phyloP scores from a whole-genome alignment of 2,329 filamentous ascomycete genomes.

The Hymenoscyphus fructigenus region DNA sequence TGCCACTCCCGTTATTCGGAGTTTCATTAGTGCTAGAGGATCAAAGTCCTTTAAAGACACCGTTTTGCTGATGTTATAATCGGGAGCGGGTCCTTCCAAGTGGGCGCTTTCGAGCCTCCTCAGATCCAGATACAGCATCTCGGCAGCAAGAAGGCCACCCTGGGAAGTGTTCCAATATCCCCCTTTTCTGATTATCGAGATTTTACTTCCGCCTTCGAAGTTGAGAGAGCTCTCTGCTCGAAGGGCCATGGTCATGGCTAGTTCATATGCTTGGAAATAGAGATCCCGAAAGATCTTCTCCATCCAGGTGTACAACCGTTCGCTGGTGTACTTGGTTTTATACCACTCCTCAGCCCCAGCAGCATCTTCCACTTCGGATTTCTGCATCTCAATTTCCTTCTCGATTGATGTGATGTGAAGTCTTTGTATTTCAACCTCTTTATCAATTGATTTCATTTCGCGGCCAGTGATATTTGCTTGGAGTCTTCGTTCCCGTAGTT shows the following conservation, averaged over 20 bases:
- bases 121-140: conserved; percentile 31
- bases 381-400: conserved; percentile 30
- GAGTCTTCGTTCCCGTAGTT: conserved; percentile 33
- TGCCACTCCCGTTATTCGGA: conserved; percentile 27
- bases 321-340: conserved; percentile 35
- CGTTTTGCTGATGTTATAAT: conserved; percentile 36
- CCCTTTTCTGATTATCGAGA: not conserved
- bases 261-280: conserved; percentile 25
- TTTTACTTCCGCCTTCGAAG: not conserved
- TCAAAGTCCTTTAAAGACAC: conserved; percentile 36
- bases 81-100: conserved; percentile 23
- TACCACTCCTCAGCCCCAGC: conserved; percentile 27
- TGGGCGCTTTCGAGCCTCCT: conserved; percentile 32
- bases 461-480: conserved; percentile 33
- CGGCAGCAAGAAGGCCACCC: conserved; percentile 33
- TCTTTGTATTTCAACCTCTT: conserved; percentile 28
- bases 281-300: not conserved
- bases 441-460: conserved; percentile 35
- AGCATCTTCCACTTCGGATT: conserved; percentile 23
- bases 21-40: conserved; percentile 31
- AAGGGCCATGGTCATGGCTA: conserved; percentile 30
- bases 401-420: conserved; percentile 19
- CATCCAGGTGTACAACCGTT: conserved; percentile 10
- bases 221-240: conserved; percentile 34
- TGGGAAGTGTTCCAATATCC: conserved; percentile 37